Evolutionary conservation across 176 grass and related monocot genomes (phyloP).

Genomic region (Hsuehochloa calcarea): DNA sequence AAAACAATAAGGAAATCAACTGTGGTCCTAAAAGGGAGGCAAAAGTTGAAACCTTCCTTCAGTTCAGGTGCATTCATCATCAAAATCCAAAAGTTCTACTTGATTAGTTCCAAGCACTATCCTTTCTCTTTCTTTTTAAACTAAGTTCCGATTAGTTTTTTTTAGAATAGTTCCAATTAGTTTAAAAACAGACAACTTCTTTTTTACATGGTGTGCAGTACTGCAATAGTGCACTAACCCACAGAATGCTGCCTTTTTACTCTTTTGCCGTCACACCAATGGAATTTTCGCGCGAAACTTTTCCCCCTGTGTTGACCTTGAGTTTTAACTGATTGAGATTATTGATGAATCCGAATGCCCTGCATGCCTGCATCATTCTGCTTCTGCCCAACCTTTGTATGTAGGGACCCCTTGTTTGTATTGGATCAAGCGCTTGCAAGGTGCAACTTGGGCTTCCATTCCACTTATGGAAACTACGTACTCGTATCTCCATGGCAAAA

Average conservation of each 20-base stretch:
- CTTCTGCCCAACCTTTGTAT: neutral
- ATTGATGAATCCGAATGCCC: neutral
- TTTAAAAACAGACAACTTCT: no score
- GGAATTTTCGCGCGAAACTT: neutral
- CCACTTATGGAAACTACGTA: neutral
- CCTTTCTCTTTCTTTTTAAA: neutral
- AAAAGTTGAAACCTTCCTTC: neutral
- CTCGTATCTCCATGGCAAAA: neutral
- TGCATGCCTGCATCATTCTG: neutral
- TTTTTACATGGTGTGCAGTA: no score
- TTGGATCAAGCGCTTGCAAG: neutral
- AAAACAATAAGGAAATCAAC: conserved; percentile 15
- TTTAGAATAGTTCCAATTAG: neutral
- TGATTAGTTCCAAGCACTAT: neutral
- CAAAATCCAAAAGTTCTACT: neutral
- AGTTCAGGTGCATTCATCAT: neutral
- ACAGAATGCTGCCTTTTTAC: neutral
- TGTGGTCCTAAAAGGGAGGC: neutral
- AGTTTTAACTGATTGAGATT: no score
- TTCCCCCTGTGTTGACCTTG: no score
- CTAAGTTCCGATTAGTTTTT: no score
- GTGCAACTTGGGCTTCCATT: neutral
- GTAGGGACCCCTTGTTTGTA: no score
- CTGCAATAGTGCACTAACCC: neutral
- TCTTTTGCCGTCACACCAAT: neutral